phyloP scores from a whole-genome alignment of 306 rosid genomes.

The Chamaecrista fasciculata region DNA sequence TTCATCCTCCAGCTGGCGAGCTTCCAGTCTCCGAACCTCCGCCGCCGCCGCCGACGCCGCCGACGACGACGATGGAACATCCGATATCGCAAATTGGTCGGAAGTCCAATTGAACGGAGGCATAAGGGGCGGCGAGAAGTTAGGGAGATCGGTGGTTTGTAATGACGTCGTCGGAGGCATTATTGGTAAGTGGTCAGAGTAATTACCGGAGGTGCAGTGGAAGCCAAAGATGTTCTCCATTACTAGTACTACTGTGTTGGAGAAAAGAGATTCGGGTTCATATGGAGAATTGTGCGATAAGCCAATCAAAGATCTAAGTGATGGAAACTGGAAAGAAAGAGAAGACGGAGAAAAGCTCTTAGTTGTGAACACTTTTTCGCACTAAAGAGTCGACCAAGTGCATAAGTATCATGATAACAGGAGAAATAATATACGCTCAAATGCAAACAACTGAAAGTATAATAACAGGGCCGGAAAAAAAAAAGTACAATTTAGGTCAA shows the following conservation, averaged over 20 bases:
- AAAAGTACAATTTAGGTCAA: too few species aligned
- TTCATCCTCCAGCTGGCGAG: slow-evolving; percentile 22
- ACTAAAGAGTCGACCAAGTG: not conserved
- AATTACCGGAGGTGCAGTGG: slow-evolving; percentile 17
- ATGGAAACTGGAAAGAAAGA: too few species aligned
- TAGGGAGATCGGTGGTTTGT: not conserved
- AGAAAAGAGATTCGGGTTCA: not conserved
- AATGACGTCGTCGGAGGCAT: slow-evolving; percentile 26
- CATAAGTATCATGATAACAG: not conserved
- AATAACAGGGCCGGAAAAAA: too few species aligned
- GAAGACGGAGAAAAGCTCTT: not conserved
- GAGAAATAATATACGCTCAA: too few species aligned
- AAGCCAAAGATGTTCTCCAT: slow-evolving; percentile 50
- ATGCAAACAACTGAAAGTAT: too few species aligned
- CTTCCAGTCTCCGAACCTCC: slow-evolving; percentile 25
- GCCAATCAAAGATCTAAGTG: not conserved
- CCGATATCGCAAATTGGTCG: not conserved
- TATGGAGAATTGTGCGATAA: slow-evolving; percentile 13
- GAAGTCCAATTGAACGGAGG: slow-evolving; percentile 21
- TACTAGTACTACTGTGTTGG: not conserved
- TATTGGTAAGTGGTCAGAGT: slow-evolving; percentile 27
- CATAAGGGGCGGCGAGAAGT: not conserved
- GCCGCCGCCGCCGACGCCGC: slow-evolving; percentile 32
- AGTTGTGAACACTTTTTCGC: not conserved
- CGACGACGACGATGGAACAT: slow-evolving; percentile 32